A percentile compares a stretch with the other conserved stretches of the same genome.
Evolutionary conservation across 176 grass and related monocot genomes (phyloP).

Genomic region (Stipa capillata): DNA sequence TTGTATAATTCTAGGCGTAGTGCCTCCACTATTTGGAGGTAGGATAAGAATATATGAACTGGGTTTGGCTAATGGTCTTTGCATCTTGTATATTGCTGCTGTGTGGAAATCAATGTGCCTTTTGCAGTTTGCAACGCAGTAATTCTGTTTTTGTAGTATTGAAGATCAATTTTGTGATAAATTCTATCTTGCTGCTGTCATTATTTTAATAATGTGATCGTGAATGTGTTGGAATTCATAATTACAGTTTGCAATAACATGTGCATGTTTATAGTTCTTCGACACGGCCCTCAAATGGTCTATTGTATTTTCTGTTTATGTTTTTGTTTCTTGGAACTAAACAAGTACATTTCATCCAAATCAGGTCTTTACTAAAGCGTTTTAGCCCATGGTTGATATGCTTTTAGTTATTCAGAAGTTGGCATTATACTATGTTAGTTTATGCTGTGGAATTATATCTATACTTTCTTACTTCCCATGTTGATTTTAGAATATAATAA

Average conservation of each 20-base stretch:
- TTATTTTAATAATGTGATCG: not conserved
- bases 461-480: not conserved
- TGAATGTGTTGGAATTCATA: not conserved
- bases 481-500: not conserved
- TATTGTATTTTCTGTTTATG: not conserved
- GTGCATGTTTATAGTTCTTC: not conserved
- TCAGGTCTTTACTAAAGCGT: not conserved
- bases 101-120: not conserved
- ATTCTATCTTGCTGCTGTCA: not conserved
- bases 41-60: not conserved
- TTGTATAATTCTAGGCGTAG: not conserved
- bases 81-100: not conserved
- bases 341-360: not conserved
- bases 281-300: not conserved
- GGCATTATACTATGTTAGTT: not conserved
- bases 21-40: not conserved
- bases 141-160: not conserved
- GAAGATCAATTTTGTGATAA: not conserved
- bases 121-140: not conserved
- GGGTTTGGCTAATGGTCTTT: not conserved
- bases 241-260: not conserved
- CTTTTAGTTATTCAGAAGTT: not conserved
- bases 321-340: not conserved
- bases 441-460: not conserved
- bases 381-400: not conserved